A percentile compares a stretch with the other conserved stretches of the same genome.
Conservation (phyloP, 257 asterid species). For the Przewalskia tangutica region DNA sequence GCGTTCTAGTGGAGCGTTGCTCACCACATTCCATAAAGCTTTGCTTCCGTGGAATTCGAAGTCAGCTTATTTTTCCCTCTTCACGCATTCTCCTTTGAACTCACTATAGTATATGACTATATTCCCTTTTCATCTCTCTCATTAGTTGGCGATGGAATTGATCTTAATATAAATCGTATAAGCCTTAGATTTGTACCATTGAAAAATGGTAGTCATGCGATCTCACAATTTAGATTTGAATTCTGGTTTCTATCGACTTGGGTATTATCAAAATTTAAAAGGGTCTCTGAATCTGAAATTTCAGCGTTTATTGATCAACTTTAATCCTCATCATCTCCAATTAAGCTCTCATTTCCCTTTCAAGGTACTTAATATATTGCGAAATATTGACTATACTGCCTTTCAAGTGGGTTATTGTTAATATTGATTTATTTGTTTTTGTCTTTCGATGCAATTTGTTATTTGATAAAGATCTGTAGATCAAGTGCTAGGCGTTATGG, state of each 20-base stretch:
- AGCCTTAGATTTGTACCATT: not conserved
- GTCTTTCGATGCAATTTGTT: not conserved
- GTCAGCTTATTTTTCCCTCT: too few relatives aligned
- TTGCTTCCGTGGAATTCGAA: not conserved
- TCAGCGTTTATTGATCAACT: slow-evolving; percentile 14
- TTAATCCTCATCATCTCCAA: slow-evolving; percentile 12
- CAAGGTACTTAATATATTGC: slow-evolving; percentile 26
- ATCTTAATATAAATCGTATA: not conserved
- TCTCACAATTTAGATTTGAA: slow-evolving; percentile 17
- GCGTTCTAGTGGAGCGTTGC: not conserved
- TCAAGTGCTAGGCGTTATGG: slow-evolving; percentile 29
- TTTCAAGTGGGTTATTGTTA: not conserved
- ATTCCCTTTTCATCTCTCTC: too few relatives aligned
- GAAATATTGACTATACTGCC: not conserved
- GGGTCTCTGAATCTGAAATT: slow-evolving; percentile 15
- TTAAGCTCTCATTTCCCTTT: slow-evolving; percentile 9
- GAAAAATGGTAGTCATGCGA: slow-evolving; percentile 29
- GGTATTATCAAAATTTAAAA: slow-evolving; percentile 11
- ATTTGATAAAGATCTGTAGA: slow-evolving; percentile 24
- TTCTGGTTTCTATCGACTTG: slow-evolving; percentile 13
- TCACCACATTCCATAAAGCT: not conserved
- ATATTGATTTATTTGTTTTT: too few relatives aligned
- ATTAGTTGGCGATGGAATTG: not conserved
- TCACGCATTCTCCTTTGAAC: not conserved
- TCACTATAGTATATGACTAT: too few relatives aligned